These are phyloP conservation scores for Cercophora newfieldiana DNA, from an alignment of 495 filamentous ascomycete genomes.

Conservation along the genomic window DNA sequence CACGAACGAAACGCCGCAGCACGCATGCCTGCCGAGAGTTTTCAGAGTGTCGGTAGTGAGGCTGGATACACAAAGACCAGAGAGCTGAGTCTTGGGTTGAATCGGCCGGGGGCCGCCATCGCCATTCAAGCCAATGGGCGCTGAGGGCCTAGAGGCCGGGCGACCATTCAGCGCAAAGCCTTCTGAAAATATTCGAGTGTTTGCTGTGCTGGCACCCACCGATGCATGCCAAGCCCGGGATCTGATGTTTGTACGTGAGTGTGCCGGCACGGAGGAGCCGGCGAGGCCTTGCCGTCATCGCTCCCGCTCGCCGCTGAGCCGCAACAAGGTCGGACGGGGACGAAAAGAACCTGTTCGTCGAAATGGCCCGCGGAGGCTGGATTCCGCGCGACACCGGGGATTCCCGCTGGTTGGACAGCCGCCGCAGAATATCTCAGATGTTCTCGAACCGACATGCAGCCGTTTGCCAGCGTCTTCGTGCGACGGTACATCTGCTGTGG, in stretches of 20 bases:
- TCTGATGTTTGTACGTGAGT: background rate
- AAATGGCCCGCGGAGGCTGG: background rate
- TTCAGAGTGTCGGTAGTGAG: background rate
- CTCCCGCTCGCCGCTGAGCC: background rate
- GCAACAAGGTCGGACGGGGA: background rate
- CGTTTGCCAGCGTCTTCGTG: background rate
- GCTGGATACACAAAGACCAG: background rate
- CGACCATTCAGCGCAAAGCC: background rate
- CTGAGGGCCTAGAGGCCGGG: background rate
- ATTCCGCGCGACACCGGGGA: background rate
- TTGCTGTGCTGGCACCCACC: background rate
- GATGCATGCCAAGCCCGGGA: background rate
- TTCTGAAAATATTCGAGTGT: background rate
- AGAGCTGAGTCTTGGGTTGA: background rate
- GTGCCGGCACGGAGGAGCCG: background rate
- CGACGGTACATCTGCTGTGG: background rate
- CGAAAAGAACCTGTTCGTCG: background rate
- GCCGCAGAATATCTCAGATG: background rate
- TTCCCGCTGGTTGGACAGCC: background rate
- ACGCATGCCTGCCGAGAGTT: too few relatives aligned
- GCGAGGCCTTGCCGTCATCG: background rate
- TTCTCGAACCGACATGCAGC: background rate
- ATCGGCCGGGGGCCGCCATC: background rate
- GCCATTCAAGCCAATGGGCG: background rate
- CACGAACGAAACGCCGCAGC: background rate